Evolutionary conservation across 2,329 filamentous ascomycete species (phyloP).

Genomic region (Aschersonia sp.): DNA sequence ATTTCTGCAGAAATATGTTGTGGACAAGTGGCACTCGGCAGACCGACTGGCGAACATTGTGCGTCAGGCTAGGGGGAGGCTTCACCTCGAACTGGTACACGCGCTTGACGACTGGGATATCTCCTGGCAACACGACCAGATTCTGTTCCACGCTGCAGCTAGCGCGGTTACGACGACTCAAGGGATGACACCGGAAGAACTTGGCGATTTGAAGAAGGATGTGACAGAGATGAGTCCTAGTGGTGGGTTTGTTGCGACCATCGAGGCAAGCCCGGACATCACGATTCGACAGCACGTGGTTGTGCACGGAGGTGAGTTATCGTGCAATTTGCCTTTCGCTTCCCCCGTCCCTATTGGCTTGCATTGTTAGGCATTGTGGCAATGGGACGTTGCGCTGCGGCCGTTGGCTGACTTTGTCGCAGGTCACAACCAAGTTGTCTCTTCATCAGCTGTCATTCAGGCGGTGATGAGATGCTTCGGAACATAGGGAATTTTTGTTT

Average conservation of each 20-base stretch:
- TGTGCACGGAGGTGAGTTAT: slow-evolving; percentile 35
- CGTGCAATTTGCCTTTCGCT: not conserved
- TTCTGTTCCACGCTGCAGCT: slow-evolving; percentile 45
- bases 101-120: slow-evolving; percentile 75
- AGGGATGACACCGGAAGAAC: slow-evolving; percentile 19
- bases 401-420: not conserved
- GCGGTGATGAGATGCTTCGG: slow-evolving; percentile 55
- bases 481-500: too few species aligned
- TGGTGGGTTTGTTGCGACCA: slow-evolving; percentile 33
- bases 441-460: slow-evolving; percentile 46
- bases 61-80: slow-evolving; percentile 30
- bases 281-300: slow-evolving; percentile 39
- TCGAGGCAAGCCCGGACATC: slow-evolving; percentile 27
- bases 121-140: slow-evolving; percentile 54
- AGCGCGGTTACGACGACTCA: slow-evolving; percentile 26
- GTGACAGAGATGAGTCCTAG: slow-evolving; percentile 25
- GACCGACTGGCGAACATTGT: slow-evolving; percentile 47
- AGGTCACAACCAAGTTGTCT: slow-evolving; percentile 60
- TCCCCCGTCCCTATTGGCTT: too few species aligned
- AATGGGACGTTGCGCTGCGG: not conserved
- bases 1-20: slow-evolving; percentile 46
- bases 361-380: too few species aligned
- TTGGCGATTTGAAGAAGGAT: slow-evolving; percentile 29
- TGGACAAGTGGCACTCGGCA: slow-evolving; percentile 72
- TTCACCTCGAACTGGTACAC: slow-evolving; percentile 64